A percentile compares a stretch with the other conserved stretches of the same genome.
These are phyloP conservation scores for Saturnispora sanitii DNA, from an alignment of 805 yeast genomes.

Conservation along the genomic window DNA sequence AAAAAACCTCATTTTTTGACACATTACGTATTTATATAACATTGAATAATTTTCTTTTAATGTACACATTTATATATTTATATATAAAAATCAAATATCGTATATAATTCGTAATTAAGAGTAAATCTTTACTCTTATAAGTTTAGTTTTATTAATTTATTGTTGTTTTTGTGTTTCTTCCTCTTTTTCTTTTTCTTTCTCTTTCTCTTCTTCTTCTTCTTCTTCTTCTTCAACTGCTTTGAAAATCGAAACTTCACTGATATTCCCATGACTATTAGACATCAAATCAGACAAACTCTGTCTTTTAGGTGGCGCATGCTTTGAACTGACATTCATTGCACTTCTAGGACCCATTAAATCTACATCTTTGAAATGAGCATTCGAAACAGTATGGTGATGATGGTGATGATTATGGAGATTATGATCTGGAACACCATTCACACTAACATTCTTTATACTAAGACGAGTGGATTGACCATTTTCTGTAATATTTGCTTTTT, in stretches of 20 bases:
- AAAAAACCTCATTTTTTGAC: neutral
- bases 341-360: conserved; percentile 17
- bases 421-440: neutral
- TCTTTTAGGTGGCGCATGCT: neutral
- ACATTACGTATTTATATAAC: neutral
- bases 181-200: neutral
- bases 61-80: too few relatives aligned
- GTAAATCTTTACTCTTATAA: too few relatives aligned
- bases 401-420: conserved; percentile 3
- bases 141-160: neutral
- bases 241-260: conserved; percentile 9
- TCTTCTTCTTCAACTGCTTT: conserved; percentile 4
- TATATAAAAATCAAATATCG: too few relatives aligned
- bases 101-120: too few relatives aligned
- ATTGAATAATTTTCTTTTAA: too few relatives aligned
- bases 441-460: neutral
- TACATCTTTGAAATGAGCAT: conserved; percentile 8
- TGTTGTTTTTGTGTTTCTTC: neutral
- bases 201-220: neutral
- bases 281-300: neutral
- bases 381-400: neutral
- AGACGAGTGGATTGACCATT: neutral
- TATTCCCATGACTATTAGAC: neutral
- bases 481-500: neutral
- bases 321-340: neutral